Evolutionary conservation across 2,329 filamentous ascomycete genomes (phyloP), one percentile per base, ranked within the genome.

Genomic region (Daldinia eschscholtzii): DNA sequence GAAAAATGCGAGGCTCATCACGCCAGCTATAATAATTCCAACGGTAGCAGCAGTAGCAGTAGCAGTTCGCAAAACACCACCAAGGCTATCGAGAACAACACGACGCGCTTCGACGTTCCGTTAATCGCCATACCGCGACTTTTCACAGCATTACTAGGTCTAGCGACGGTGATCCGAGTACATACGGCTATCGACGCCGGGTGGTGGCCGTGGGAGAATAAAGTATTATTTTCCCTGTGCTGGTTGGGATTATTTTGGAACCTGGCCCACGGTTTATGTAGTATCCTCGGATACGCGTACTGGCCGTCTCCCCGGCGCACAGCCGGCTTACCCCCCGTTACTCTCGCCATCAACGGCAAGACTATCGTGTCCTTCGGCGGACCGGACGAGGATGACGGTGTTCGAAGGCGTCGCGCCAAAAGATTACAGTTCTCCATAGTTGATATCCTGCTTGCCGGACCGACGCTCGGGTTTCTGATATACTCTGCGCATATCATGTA

Each of bases 401-500:
- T 68, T 52, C 66, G 70, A n/a, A 70, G 74, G 20, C 62, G 74
- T 12, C 71, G 74, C 57, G 65, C 61, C 30, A 73, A 72, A 67
- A 70, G 74, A 23, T 41, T 72, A 28, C 72, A 73, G 23, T 73
- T 74, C 59, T 70, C 72, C 15, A 57, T 73, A 30, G 62, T 76
- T 18, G 74, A 76, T 59, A 57, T 75, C 18, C 42, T 74, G 12
- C 70, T 76, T 35, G 71, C 73, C 6, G 55, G 70, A 6, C 73
- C 74, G 18, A 74, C 70, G 2, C 58, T 76, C 4, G 70, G 67
- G 4, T 70, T 76, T 20, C 70, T 76, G 23, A 68, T 75, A 42
- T 74, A 75, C 60, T 76, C 74, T n/a, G 73, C 70, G 33, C 73
- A 73, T 57, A 71, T 73, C 63, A 76, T 76, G 73, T 73, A 75